Percentiles rank a stretch among this genome's conserved stretches.
These are phyloP conservation scores for Chamaecyparis obtusa DNA, from an alignment of 75 land plant genomes.

Conservation along the genomic window DNA sequence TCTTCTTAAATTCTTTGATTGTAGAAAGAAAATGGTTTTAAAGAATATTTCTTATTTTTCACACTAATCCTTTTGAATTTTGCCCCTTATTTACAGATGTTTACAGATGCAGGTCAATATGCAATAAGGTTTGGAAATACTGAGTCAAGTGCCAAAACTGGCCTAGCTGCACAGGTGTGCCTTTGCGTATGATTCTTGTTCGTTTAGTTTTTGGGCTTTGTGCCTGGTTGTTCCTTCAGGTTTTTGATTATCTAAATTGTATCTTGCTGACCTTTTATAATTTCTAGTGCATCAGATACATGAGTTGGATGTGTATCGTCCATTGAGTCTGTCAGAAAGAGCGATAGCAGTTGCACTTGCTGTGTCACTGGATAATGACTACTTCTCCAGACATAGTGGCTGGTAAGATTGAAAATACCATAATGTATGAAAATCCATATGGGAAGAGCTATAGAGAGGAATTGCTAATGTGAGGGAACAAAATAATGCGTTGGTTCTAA, in stretches of 20 bases:
- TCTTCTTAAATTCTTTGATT: not conserved
- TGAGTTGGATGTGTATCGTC: constrained; percentile 60
- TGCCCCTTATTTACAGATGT: constrained; percentile 52
- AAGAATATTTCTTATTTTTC: not conserved
- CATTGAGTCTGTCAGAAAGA: constrained; percentile 75
- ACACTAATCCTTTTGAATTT: not conserved
- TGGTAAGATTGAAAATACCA: constrained; percentile 39
- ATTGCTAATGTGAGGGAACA: not conserved
- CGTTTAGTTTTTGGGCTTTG: not conserved
- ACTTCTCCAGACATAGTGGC: constrained; percentile 89
- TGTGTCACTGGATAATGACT: constrained; percentile 89
- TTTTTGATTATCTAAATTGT: not conserved
- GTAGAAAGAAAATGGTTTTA: not conserved
- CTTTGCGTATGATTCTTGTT: not conserved
- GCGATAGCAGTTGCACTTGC: constrained; percentile 88
- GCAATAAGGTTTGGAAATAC: constrained; percentile 80
- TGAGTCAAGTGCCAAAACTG: constrained; percentile 22
- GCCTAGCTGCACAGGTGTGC: constrained; percentile 29
- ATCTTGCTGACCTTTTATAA: not conserved
- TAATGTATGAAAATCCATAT: not conserved
- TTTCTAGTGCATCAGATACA: constrained; percentile 38
- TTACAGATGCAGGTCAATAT: constrained; percentile 98
- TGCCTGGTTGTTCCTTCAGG: not conserved
- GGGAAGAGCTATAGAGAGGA: not conserved
- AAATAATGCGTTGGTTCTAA: not conserved